Percentiles rank a stretch among this genome's conserved stretches.
phyloP scores from a whole-genome alignment of 2,329 filamentous ascomycete genomes.

The Xylaria hypoxylon region DNA sequence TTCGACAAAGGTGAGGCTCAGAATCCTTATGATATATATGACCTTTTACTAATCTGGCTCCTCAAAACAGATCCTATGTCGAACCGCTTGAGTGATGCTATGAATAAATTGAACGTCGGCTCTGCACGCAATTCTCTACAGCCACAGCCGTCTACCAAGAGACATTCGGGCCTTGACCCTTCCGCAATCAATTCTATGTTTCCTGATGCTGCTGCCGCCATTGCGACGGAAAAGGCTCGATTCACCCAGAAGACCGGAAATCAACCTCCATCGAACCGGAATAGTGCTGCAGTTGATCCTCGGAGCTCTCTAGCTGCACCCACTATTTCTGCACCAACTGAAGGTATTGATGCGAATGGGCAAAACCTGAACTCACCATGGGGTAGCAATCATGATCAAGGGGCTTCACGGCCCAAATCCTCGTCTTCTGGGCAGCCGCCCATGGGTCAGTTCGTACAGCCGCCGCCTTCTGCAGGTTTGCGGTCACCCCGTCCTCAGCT shows the following conservation, averaged over 20 bases:
- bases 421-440: constrained; percentile 80
- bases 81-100: constrained; percentile 92
- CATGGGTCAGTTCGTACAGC: constrained; percentile 96
- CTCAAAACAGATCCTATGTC: constrained; percentile 87
- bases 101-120: constrained; percentile 93
- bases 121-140: constrained; percentile 89
- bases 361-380: constrained; percentile 84
- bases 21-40: background rate
- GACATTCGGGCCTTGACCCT: constrained; percentile 93
- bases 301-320: constrained; percentile 80
- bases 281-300: constrained; percentile 84
- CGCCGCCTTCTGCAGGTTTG: constrained; percentile 78
- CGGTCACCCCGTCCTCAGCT: constrained; percentile 81
- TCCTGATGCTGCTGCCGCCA: constrained; percentile 96
- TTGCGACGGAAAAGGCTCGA: constrained; percentile 97
- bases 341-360: constrained; percentile 68
- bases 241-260: constrained; percentile 96
- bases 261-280: constrained; percentile 89
- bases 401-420: constrained; percentile 76
- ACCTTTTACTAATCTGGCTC: constrained; percentile 20
- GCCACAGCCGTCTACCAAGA: constrained; percentile 81
- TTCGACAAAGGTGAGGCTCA: constrained; percentile 86
- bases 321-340: constrained; percentile 77
- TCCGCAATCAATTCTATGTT: constrained; percentile 99
- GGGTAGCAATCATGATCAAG: constrained; percentile 67